phyloP scores from a whole-genome alignment of 1,139 yeast genomes.

The Geotrichum macrosporum region DNA sequence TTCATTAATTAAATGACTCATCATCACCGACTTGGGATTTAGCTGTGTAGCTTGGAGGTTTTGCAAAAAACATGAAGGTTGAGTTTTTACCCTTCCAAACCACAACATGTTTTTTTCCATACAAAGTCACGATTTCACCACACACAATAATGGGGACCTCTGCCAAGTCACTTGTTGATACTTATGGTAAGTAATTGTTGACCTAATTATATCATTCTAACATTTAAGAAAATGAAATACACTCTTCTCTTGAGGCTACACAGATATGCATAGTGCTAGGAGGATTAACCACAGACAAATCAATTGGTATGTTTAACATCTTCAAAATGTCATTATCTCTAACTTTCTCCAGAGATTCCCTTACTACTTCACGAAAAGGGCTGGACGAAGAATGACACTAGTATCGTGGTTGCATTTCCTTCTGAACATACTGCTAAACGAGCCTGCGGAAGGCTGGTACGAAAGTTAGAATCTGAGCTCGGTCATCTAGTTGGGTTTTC shows the following conservation, averaged over 20 bases:
- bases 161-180: slow-evolving; percentile 4
- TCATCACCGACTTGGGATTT: slow-evolving; percentile 2
- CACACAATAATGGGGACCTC: not conserved
- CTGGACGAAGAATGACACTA: slow-evolving; percentile 41
- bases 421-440: slow-evolving; percentile 11
- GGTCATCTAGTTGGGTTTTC: slow-evolving; percentile 47
- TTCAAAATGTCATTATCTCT: too few species aligned
- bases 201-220: not conserved
- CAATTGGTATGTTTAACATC: too few species aligned
- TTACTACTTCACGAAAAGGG: slow-evolving; percentile 75
- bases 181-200: not conserved
- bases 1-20: not conserved
- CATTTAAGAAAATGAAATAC: slow-evolving; percentile 18
- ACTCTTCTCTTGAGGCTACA: slow-evolving; percentile 37
- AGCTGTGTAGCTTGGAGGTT: not conserved
- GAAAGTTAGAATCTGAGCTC: slow-evolving; percentile 9
- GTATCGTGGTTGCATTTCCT: slow-evolving; percentile 59
- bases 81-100: too few species aligned
- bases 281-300: slow-evolving; percentile 86
- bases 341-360: slow-evolving; percentile 45
- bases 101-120: too few species aligned
- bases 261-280: slow-evolving; percentile 74
- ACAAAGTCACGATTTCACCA: too few species aligned
- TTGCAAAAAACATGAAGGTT: too few species aligned
- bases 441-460: slow-evolving; percentile 15